Conservation (phyloP, 768 basidiomycete species). For the Agrocybe praecox region DNA sequence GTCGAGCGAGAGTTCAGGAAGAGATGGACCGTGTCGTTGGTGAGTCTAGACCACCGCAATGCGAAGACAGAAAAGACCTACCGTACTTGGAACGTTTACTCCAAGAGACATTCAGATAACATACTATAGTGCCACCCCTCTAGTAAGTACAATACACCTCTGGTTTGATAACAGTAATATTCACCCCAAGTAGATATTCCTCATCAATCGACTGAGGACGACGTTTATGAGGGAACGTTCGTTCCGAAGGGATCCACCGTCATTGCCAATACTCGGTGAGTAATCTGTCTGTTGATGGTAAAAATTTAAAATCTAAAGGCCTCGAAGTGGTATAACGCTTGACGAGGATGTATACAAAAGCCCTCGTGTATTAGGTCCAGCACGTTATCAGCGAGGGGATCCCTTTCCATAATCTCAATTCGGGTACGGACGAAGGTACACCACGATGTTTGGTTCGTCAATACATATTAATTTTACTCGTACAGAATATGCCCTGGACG, state of each 20-base stretch:
- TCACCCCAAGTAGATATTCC: constrained; percentile 4
- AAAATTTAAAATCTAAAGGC: too few species aligned
- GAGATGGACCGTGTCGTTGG: constrained; percentile 24
- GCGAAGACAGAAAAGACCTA: background rate
- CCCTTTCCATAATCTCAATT: background rate
- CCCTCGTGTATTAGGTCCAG: background rate
- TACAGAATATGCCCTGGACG: too few species aligned
- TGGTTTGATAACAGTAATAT: background rate
- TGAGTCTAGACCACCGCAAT: background rate
- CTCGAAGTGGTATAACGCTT: constrained; percentile 1
- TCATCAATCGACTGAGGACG: background rate
- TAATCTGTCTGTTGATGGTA: too few species aligned
- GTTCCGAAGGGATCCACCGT: constrained; percentile 2
- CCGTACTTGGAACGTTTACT: background rate
- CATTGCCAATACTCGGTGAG: constrained; percentile 1
- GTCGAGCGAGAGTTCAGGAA: constrained; percentile 26
- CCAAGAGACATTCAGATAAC: background rate
- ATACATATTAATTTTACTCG: too few species aligned
- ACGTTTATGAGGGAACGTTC: constrained; percentile 5
- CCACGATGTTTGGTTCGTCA: too few species aligned
- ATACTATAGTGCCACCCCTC: background rate
- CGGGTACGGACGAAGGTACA: too few species aligned
- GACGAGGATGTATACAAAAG: constrained; percentile 1
- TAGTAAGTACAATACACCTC: background rate
- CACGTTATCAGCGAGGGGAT: background rate